Conservation (phyloP, 2,329 filamentous ascomycete species). For the Fusarium oligoseptatum region DNA sequence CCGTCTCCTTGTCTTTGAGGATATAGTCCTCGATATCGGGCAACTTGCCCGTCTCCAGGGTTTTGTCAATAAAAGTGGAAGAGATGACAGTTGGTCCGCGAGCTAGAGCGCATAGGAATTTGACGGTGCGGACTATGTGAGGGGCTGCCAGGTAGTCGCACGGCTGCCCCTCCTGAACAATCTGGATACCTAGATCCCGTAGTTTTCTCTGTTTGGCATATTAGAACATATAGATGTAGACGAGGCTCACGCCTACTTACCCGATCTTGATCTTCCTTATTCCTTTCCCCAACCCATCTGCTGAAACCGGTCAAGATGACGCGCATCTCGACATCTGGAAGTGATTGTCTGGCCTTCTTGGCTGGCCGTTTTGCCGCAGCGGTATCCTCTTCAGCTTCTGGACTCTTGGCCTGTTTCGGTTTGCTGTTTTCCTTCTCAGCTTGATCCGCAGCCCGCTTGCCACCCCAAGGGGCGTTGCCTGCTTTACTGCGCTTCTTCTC, state of each 20-base stretch:
- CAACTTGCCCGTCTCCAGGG: constrained; percentile 76
- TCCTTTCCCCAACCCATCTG: constrained; percentile 80
- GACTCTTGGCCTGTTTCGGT: constrained; percentile 59
- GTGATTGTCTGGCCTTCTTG: constrained; percentile 72
- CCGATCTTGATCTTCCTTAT: constrained; percentile 83
- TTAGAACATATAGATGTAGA: constrained; percentile 32
- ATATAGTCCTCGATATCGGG: constrained; percentile 74
- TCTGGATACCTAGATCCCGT: constrained; percentile 83
- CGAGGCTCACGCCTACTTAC: constrained; percentile 63
- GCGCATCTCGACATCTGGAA: constrained; percentile 76
- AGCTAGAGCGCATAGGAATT: constrained; percentile 91
- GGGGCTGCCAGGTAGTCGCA: constrained; percentile 93
- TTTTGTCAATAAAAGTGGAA: constrained; percentile 82
- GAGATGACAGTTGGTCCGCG: constrained; percentile 83
- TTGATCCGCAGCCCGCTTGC: constrained; percentile 71
- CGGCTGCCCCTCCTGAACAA: constrained; percentile 79
- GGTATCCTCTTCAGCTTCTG: constrained; percentile 61
- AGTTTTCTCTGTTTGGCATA: constrained; percentile 74
- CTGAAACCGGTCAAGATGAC: constrained; percentile 88
- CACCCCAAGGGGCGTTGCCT: constrained; percentile 68
- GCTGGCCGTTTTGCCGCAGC: constrained; percentile 64
- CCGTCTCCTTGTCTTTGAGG: constrained; percentile 79
- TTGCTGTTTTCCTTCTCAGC: constrained; percentile 67
- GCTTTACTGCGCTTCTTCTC: constrained; percentile 82
- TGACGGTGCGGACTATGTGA: constrained; percentile 87